phyloP scores from a whole-genome alignment of 2,329 filamentous ascomycete species.

The Beauveria pseudobassiana region DNA sequence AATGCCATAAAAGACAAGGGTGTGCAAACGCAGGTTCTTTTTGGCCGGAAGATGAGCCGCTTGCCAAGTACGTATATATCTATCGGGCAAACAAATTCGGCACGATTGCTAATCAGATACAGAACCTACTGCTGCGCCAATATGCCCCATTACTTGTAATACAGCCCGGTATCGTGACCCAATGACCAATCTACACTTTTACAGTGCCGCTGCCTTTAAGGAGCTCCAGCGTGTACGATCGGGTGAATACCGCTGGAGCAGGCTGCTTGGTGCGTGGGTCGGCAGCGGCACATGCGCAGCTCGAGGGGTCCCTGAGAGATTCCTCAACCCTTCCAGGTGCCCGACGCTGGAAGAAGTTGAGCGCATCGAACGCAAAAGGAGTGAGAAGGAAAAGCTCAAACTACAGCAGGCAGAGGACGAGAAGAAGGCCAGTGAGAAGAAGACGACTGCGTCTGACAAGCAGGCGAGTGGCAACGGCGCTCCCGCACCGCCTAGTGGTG shows the following conservation, averaged over 20 bases:
- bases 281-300: slow-evolving; percentile 59
- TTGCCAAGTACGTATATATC: slow-evolving; percentile 40
- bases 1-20: slow-evolving; percentile 47
- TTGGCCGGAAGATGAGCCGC: slow-evolving; percentile 51
- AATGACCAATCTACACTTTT: slow-evolving; percentile 73
- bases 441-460: background rate
- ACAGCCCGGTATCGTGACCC: slow-evolving; percentile 81
- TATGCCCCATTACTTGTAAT: slow-evolving; percentile 77
- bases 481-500: background rate
- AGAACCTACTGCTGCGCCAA: slow-evolving; percentile 44
- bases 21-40: slow-evolving; percentile 51
- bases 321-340: slow-evolving; percentile 37
- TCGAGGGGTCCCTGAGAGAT: slow-evolving; percentile 72
- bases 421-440: slow-evolving; percentile 14
- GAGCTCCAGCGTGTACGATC: slow-evolving; percentile 68
- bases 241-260: slow-evolving; percentile 77
- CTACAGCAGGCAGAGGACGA: slow-evolving; percentile 9
- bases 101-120: background rate
- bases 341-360: slow-evolving; percentile 17
- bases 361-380: slow-evolving; percentile 16
- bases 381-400: slow-evolving; percentile 13
- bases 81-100: background rate
- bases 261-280: slow-evolving; percentile 73
- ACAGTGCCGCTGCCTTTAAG: slow-evolving; percentile 70
- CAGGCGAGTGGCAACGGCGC: background rate